These are phyloP conservation scores for Quercus phellos DNA, from an alignment of 331 rosid genomes.

Conservation along the genomic window DNA sequence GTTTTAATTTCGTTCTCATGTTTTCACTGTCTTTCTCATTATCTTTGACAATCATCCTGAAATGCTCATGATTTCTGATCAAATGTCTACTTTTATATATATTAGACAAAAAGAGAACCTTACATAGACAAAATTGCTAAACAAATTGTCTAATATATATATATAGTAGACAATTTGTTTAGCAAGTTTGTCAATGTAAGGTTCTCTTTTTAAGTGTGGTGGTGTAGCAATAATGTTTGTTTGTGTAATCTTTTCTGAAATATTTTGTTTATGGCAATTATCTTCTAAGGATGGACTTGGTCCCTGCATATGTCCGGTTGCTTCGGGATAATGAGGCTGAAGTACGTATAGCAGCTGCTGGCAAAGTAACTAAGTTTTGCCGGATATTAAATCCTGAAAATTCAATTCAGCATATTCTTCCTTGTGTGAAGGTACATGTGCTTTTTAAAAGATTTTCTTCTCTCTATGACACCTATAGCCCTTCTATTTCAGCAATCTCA, in stretches of 20 bases:
- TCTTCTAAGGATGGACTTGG: conserved; percentile 68
- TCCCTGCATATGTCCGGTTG: conserved; percentile 91
- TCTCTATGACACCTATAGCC: conserved; percentile 2
- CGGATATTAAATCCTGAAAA: conserved; percentile 84
- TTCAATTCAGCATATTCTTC: conserved; percentile 90
- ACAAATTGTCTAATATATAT: no score
- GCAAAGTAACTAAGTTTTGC: conserved; percentile 89
- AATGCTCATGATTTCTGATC: no score
- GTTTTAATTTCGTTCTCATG: no score
- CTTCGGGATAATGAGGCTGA: conserved; percentile 98
- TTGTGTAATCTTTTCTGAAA: conserved; percentile 2
- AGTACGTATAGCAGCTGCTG: conserved; percentile 99
- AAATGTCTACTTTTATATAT: no score
- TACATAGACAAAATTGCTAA: neutral
- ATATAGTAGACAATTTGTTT: no score
- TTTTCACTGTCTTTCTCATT: no score
- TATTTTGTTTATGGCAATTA: conserved; percentile 15
- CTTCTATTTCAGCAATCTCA: conserved; percentile 7
- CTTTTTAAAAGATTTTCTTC: conserved; percentile 14
- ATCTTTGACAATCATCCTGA: neutral
- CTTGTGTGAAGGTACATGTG: conserved; percentile 81
- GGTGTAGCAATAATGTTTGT: neutral
- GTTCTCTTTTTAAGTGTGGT: neutral
- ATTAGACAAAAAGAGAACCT: neutral
- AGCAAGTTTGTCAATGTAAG: neutral